phyloP scores from a whole-genome alignment of 2,329 filamentous ascomycete species.

The Bertia moriformis region DNA sequence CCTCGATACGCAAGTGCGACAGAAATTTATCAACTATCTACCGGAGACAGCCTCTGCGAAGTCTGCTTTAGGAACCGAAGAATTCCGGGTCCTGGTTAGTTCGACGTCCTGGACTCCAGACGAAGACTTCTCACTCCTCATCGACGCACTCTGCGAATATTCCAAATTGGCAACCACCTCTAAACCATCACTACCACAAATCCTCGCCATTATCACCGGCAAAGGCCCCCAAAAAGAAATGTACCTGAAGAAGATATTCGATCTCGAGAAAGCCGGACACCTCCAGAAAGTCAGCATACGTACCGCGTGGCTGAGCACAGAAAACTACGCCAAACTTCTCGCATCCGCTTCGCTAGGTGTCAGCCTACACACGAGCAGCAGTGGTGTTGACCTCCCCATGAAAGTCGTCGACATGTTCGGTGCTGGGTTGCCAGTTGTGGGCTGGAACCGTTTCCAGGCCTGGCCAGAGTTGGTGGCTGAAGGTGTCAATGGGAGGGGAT shows the following conservation, averaged over 20 bases:
- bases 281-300: slow-evolving; percentile 58
- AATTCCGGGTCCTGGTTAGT: slow-evolving; percentile 61
- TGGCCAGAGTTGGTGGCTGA: slow-evolving; percentile 85
- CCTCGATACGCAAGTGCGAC: slow-evolving; percentile 25
- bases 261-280: slow-evolving; percentile 43
- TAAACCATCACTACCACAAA: slow-evolving; percentile 31
- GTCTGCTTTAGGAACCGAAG: slow-evolving; percentile 39
- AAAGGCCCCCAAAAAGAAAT: slow-evolving; percentile 72
- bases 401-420: slow-evolving; percentile 99
- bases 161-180: slow-evolving; percentile 28
- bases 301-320: slow-evolving; percentile 73
- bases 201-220: slow-evolving; percentile 87
- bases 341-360: slow-evolving; percentile 79
- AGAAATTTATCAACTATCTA: slow-evolving; percentile 48
- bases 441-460: slow-evolving; percentile 73
- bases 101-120: slow-evolving; percentile 96
- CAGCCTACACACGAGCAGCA: slow-evolving; percentile 82
- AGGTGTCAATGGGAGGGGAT: slow-evolving; percentile 73
- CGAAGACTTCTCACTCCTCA: slow-evolving; percentile 80
- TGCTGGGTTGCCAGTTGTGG: slow-evolving; percentile 75
- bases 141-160: slow-evolving; percentile 68
- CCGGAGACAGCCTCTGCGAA: slow-evolving; percentile 48
- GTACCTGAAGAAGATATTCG: slow-evolving; percentile 54
- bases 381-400: slow-evolving; percentile 92
- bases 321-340: slow-evolving; percentile 73